Evolutionary conservation across 345 rosid species (phyloP).

Genomic region (Excoecaria agallocha): DNA sequence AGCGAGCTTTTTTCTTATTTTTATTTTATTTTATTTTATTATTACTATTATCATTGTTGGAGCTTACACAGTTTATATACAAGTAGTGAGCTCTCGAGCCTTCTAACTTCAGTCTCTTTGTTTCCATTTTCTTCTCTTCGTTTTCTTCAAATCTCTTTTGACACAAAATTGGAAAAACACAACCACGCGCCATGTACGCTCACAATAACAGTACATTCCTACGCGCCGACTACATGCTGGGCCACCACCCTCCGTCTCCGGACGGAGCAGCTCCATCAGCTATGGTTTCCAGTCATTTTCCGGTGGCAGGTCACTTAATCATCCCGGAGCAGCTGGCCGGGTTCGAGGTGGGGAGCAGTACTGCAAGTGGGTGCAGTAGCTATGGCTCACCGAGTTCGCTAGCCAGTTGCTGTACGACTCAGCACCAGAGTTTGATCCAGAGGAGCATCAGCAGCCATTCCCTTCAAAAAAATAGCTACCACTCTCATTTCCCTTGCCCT

Average conservation of each 20-base stretch:
- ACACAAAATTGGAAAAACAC: neutral
- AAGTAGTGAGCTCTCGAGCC: neutral
- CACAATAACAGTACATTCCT: slow-evolving; percentile 12
- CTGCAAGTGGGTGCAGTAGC: slow-evolving; percentile 23
- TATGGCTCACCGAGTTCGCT: slow-evolving; percentile 63
- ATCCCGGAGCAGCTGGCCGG: slow-evolving; percentile 26
- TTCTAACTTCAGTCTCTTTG: slow-evolving; percentile 12
- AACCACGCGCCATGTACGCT: slow-evolving; percentile 41
- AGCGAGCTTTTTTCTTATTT: neutral
- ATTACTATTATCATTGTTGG: neutral
- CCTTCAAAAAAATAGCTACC: slow-evolving; percentile 40
- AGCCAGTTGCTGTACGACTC: slow-evolving; percentile 41
- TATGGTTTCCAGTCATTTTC: slow-evolving; percentile 20
- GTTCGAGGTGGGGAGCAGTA: slow-evolving; percentile 16
- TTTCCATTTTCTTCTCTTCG: too few species aligned
- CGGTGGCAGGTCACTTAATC: slow-evolving; percentile 29
- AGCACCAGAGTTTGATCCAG: slow-evolving; percentile 41
- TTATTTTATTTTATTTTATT: too few species aligned
- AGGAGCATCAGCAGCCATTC: slow-evolving; percentile 69
- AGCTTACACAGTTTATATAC: slow-evolving; percentile 7
- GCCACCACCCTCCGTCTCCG: slow-evolving; percentile 16
- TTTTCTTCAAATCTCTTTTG: neutral
- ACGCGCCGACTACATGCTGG: slow-evolving; percentile 22
- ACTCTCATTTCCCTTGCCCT: slow-evolving; percentile 31
- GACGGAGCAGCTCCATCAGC: slow-evolving; percentile 23